Base-by-base conservation (phyloP, 345 rosid species). In the Eucalyptus urophylla region DNA sequence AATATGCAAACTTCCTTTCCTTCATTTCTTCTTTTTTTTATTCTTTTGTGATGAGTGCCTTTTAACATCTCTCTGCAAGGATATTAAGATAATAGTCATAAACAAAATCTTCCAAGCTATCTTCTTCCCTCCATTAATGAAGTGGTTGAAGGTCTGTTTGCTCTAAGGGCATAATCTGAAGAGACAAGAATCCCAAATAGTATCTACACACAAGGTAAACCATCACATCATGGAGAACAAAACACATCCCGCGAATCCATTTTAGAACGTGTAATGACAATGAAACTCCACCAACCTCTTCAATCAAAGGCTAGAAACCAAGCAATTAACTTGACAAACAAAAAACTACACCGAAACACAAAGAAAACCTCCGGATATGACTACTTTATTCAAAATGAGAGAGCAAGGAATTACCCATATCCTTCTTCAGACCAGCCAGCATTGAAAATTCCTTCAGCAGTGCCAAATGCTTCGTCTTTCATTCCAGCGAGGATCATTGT, bases 381-480 rank as follows among this genome's bases (percentile, higher is more conserved):
- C 85, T 22, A 76, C 85, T 40, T 6, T 21, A 76, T 76, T 40
- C 85, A 40, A 76, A 76, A 76, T 76, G 85, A 21, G 86, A 81
- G 45, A 13, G 27, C 45, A 10, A 53, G 44, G 86, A 92, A 97
- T 94, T 94, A 97, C 99, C 99, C 99, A 47, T 91, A 95, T 53
- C 99, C 99, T 91, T 97, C 99, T 89, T 98, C 99, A 76, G 99
- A 97, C 99, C 99, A 98, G 81, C 99, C 99, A 27, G 99, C 99
- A 33, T 89, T 92, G 92, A 97, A 98, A 85, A 98, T 95, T 40
- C 99, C 99, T 90, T 96, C 96, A 53, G 99, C 99, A 14, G 99
- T 93, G 67, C 94, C 90, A 92, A 98, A 98, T 29, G 96, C 99
- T 92, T 97, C 93, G 16, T 98, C 97, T 91, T 96, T 96, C 99